phyloP scores from a whole-genome alignment of 2,329 filamentous ascomycete species.

The Fusarium robinianum region DNA sequence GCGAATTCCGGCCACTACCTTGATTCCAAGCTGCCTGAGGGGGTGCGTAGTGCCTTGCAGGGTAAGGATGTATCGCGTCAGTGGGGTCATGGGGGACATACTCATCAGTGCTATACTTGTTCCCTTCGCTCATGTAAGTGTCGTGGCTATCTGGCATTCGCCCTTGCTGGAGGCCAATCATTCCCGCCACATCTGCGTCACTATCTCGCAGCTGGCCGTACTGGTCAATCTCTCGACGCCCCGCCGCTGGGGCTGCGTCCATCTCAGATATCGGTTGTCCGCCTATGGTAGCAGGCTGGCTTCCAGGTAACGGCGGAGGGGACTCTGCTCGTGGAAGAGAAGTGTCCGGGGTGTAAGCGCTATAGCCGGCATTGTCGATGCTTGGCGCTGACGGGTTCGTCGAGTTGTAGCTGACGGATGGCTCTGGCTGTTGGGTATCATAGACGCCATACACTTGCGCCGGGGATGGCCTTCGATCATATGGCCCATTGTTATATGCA shows the following conservation, averaged over 20 bases:
- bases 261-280: conserved; percentile 80
- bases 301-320: conserved; percentile 62
- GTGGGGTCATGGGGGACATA: conserved; percentile 46
- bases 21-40: conserved; percentile 62
- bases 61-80: conserved; percentile 2
- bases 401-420: conserved; percentile 36
- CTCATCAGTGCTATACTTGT: conserved; percentile 75
- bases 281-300: conserved; percentile 47
- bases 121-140: conserved; percentile 66
- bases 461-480: conserved; percentile 46
- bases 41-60: conserved; percentile 55
- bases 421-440: conserved; percentile 45
- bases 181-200: conserved; percentile 73
- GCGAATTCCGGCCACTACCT: conserved; percentile 49
- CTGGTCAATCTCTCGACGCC: conserved; percentile 50
- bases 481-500: conserved; percentile 47
- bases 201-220: conserved; percentile 61
- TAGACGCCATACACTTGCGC: conserved; percentile 47
- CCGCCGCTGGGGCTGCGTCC: conserved; percentile 64
- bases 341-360: conserved; percentile 50
- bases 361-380: conserved; percentile 45
- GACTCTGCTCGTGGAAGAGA: conserved; percentile 64
- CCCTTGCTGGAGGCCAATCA: conserved; percentile 71
- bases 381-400: conserved; percentile 40
- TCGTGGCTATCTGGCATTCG: conserved; percentile 48